These are phyloP conservation scores for Tetragonia tetragonoides DNA, from an alignment of 148 eudicot genomes.

Conservation along the genomic window DNA sequence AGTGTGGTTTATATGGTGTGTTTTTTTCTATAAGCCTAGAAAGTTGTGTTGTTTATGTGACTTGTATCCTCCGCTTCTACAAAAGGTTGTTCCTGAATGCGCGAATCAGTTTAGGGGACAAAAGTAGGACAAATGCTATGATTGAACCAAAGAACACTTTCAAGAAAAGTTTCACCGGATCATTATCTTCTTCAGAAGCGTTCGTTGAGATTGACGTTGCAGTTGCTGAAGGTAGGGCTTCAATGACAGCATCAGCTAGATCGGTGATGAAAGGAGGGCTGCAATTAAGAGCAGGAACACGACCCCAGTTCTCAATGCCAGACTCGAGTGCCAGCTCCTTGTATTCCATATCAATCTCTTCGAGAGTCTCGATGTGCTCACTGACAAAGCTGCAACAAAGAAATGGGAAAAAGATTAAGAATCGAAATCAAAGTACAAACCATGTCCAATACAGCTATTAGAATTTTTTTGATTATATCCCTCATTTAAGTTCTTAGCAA, in stretches of 20 bases:
- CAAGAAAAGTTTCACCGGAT: slow-evolving; percentile 44
- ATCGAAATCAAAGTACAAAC: neutral
- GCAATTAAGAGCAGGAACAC: slow-evolving; percentile 98
- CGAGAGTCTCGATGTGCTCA: slow-evolving; percentile 96
- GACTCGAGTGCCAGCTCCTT: slow-evolving; percentile 84
- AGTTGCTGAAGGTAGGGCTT: slow-evolving; percentile 79
- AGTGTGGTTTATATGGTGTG: neutral
- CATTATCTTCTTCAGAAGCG: slow-evolving; percentile 39
- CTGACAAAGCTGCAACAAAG: slow-evolving; percentile 73
- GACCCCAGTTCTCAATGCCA: slow-evolving; percentile 92
- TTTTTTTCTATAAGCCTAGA: neutral
- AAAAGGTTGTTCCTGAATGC: slow-evolving; percentile 35
- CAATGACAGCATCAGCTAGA: slow-evolving; percentile 91
- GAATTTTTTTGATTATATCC: neutral
- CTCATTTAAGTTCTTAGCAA: neutral
- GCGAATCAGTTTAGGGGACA: slow-evolving; percentile 58
- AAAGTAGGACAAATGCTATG: slow-evolving; percentile 71
- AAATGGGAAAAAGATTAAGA: neutral
- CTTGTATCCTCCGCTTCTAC: slow-evolving; percentile 9
- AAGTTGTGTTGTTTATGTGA: neutral
- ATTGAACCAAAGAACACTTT: slow-evolving; percentile 81
- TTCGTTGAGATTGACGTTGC: slow-evolving; percentile 44
- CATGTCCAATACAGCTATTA: slow-evolving; percentile 7
- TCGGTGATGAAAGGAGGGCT: slow-evolving; percentile 74
- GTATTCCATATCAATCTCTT: slow-evolving; percentile 99